Percentiles rank a stretch among this genome's conserved stretches.
Conservation (phyloP, 2,329 filamentous ascomycete species). For the Hymenotorrendiella dingleyae region DNA sequence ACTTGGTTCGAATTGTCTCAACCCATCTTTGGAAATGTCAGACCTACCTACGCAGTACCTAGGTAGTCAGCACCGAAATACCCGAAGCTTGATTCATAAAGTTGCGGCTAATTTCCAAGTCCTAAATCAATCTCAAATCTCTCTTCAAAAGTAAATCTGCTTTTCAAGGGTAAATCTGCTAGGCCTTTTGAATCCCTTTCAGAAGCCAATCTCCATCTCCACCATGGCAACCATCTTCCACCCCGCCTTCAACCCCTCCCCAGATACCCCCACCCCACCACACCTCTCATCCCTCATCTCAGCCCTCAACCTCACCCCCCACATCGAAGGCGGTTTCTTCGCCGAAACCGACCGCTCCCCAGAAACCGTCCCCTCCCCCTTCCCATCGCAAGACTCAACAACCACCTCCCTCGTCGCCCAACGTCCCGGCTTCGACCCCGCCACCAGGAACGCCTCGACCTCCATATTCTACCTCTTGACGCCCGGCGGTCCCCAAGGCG, state of each 20-base stretch:
- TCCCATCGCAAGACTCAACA: slow-evolving; percentile 36
- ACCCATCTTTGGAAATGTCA: too few species aligned
- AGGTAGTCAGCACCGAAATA: too few species aligned
- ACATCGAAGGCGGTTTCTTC: slow-evolving; percentile 62
- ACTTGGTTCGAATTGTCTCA: too few species aligned
- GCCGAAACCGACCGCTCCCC: slow-evolving; percentile 52
- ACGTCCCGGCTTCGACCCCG: slow-evolving; percentile 34
- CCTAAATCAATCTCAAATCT: too few species aligned
- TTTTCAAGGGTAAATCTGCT: too few species aligned
- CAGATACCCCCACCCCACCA: slow-evolving; percentile 28
- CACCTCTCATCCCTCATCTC: slow-evolving; percentile 35
- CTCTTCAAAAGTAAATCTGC: too few species aligned
- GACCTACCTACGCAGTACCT: too few species aligned
- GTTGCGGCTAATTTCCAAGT: too few species aligned
- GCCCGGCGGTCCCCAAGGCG: slow-evolving; percentile 46
- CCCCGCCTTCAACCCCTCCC: slow-evolving; percentile 24
- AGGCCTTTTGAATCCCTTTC: not conserved
- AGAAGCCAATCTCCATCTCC: not conserved
- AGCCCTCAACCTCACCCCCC: slow-evolving; percentile 43
- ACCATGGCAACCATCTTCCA: slow-evolving; percentile 13
- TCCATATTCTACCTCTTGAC: slow-evolving; percentile 62
- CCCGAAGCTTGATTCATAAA: too few species aligned
- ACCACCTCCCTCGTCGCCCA: slow-evolving; percentile 33
- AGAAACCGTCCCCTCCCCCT: slow-evolving; percentile 49
- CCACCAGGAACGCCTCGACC: slow-evolving; percentile 48